Percentiles rank a stretch among this genome's conserved stretches.
phyloP scores from a whole-genome alignment of 139 green algal genomes.

The Tetradesmus obliquus region DNA sequence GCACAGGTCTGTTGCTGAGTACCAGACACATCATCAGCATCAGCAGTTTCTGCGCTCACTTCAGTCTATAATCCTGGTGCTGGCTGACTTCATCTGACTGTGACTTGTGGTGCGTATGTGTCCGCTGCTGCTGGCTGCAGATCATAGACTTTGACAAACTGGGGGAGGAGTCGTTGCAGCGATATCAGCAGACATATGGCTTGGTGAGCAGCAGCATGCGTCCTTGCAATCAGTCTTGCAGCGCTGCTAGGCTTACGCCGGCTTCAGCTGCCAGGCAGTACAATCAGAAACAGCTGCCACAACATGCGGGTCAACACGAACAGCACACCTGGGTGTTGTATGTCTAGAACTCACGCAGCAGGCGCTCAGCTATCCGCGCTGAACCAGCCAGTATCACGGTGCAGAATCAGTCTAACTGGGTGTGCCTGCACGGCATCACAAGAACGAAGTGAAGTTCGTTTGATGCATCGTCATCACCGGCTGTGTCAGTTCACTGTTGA shows the following conservation, averaged over 20 bases:
- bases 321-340: too few species aligned
- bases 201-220: not conserved
- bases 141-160: conserved; percentile 37
- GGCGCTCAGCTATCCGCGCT: not conserved
- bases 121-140: not conserved
- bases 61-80: not conserved
- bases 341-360: too few species aligned
- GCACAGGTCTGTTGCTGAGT: not conserved
- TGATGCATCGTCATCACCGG: too few species aligned
- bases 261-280: too few species aligned
- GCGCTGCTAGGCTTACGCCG: too few species aligned
- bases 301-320: too few species aligned
- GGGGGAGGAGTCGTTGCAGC: conserved; percentile 24
- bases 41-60: not conserved
- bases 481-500: not conserved
- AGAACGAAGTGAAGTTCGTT: too few species aligned
- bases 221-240: not conserved
- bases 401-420: not conserved
- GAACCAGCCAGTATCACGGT: not conserved
- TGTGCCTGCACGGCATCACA: not conserved
- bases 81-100: not conserved
- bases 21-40: not conserved
- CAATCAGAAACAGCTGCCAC: too few species aligned
- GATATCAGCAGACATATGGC: conserved; percentile 33
- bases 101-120: not conserved